phyloP scores from a whole-genome alignment of 768 basidiomycete species.

The Auriscalpium microsporum region DNA sequence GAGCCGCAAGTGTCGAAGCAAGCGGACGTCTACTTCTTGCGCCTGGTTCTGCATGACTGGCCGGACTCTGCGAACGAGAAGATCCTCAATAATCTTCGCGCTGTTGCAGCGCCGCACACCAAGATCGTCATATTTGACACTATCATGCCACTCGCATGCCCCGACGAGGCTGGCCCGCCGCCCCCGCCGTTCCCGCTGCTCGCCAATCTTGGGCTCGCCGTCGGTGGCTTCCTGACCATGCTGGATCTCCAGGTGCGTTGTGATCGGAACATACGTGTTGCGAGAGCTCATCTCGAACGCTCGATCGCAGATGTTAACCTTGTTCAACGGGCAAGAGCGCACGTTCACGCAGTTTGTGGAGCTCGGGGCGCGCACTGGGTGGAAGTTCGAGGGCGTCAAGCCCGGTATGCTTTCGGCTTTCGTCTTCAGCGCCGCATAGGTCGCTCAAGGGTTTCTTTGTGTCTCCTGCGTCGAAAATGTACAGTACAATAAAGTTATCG shows the following conservation, averaged over 20 bases:
- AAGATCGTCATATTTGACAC: constrained; percentile 18
- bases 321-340: constrained; percentile 24
- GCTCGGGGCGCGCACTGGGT: constrained; percentile 19
- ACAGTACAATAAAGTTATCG: no score
- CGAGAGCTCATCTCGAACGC: background rate
- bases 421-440: background rate
- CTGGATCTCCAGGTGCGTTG: constrained; percentile 5
- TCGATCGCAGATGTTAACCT: constrained; percentile 20
- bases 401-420: background rate
- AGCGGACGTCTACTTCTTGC: constrained; percentile 17
- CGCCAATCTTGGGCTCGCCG: constrained; percentile 3
- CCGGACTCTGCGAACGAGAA: constrained; percentile 1
- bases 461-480: no score
- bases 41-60: constrained; percentile 21
- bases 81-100: constrained; percentile 17
- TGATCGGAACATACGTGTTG: background rate
- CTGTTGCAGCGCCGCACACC: constrained; percentile 14
- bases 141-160: constrained; percentile 11
- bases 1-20: constrained; percentile 15
- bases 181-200: constrained; percentile 4
- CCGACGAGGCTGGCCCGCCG: background rate
- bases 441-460: no score
- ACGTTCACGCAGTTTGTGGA: constrained; percentile 19
- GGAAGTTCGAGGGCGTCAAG: constrained; percentile 21
- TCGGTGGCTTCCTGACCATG: background rate